A percentile compares a stretch with the other conserved stretches of the same genome.
Conservation (phyloP, 129 eudicot genomes). For the Helianthus tuberosus region DNA sequence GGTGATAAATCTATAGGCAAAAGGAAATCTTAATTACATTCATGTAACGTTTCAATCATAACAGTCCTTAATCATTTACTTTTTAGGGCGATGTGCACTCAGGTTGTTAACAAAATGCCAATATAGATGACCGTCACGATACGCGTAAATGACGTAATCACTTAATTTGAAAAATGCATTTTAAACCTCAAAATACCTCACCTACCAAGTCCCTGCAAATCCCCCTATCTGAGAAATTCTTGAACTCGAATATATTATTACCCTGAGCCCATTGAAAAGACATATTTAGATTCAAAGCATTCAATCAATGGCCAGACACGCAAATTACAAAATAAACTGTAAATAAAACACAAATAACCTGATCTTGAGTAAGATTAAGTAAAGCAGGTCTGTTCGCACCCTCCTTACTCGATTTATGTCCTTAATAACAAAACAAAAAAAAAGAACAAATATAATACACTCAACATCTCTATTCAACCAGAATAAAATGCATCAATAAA, state of each 20-base stretch:
- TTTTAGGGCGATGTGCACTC: background rate
- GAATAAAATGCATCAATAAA: background rate
- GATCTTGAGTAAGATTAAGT: constrained; percentile 69
- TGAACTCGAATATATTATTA: constrained; percentile 75
- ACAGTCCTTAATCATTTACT: background rate
- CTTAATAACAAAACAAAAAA: constrained; percentile 30
- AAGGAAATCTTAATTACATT: background rate
- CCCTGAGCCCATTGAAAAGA: constrained; percentile 37
- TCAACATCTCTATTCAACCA: constrained; percentile 9
- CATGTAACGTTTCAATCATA: background rate
- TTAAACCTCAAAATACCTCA: constrained; percentile 50
- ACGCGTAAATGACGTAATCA: background rate
- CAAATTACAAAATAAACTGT: background rate
- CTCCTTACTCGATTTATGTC: constrained; percentile 79
- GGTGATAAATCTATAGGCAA: constrained; percentile 2
- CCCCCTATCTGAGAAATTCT: constrained; percentile 79
- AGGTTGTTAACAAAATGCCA: background rate
- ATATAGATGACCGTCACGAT: constrained; percentile 2
- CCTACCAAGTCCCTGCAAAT: constrained; percentile 83
- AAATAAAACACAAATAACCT: constrained; percentile 42
- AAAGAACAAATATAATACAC: constrained; percentile 14
- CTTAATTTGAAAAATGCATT: background rate
- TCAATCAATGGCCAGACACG: background rate
- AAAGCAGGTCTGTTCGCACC: constrained; percentile 61
- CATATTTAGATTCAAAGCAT: too few species aligned